A percentile compares a stretch with the other conserved stretches of the same genome.
Evolutionary conservation across 2,329 filamentous ascomycete genomes (phyloP).

Genomic region (Fusarium sp.): DNA sequence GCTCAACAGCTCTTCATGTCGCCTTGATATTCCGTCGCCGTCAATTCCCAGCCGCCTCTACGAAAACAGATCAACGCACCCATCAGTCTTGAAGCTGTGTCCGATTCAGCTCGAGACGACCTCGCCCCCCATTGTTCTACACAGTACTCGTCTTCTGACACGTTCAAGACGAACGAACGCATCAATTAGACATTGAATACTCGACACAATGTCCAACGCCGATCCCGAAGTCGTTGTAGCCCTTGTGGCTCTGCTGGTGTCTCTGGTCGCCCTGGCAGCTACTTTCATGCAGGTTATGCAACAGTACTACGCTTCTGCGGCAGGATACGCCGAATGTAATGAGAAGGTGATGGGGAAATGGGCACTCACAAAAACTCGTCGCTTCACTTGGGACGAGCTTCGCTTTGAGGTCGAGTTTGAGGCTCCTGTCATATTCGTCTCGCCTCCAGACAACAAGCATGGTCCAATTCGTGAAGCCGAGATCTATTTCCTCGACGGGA

Average conservation of each 20-base stretch:
- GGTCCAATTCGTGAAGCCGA: constrained; percentile 52
- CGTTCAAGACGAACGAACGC: constrained; percentile 14
- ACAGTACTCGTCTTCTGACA: neutral
- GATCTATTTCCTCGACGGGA: constrained; percentile 58
- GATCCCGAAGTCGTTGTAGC: constrained; percentile 56
- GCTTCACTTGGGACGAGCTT: constrained; percentile 59
- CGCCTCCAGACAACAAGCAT: constrained; percentile 56
- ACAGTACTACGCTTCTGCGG: constrained; percentile 64
- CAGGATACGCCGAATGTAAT: constrained; percentile 63
- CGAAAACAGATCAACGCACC: neutral
- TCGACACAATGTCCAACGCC: constrained; percentile 35
- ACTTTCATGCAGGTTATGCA: constrained; percentile 63
- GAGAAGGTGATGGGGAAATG: constrained; percentile 63
- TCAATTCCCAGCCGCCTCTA: constrained; percentile 1
- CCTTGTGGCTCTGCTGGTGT: constrained; percentile 61
- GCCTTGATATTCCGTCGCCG: neutral
- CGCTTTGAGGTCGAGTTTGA: constrained; percentile 65
- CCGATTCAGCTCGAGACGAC: neutral
- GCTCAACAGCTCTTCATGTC: neutral
- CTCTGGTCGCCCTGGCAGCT: constrained; percentile 61
- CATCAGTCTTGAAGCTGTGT: neutral
- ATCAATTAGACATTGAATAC: neutral
- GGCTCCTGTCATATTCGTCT: constrained; percentile 65
- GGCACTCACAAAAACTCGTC: constrained; percentile 57
- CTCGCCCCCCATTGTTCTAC: neutral